Conservation (phyloP, 176 grass and related monocot genomes). For the Aegilops sharonensis region DNA sequence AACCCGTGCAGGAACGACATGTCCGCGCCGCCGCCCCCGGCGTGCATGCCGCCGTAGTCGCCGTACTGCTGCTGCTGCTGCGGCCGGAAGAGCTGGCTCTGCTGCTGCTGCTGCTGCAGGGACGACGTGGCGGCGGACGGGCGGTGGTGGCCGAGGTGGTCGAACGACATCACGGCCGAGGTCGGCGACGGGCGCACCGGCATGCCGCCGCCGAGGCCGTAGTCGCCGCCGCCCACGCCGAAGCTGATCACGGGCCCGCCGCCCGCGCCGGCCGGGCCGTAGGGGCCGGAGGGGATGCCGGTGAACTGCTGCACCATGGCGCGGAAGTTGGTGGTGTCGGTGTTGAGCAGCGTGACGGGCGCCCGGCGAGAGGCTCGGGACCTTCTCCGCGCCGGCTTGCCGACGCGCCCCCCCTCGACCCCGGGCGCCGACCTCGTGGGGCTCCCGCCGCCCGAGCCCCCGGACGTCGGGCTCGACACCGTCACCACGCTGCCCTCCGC, state of each 20-base stretch:
- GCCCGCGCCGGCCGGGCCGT: constrained; percentile 16
- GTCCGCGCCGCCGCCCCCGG: background rate
- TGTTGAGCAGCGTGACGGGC: constrained; percentile 89
- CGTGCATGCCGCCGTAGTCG: constrained; percentile 18
- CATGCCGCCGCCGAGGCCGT: constrained; percentile 5
- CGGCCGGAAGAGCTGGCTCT: constrained; percentile 47
- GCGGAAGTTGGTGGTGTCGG: constrained; percentile 91
- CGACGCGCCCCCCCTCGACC: constrained; percentile 44
- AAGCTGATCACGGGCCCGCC: constrained; percentile 44
- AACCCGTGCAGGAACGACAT: constrained; percentile 40
- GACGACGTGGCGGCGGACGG: background rate
- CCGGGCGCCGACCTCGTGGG: background rate
- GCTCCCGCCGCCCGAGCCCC: constrained; percentile 13
- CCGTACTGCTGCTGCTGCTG: constrained; percentile 20
- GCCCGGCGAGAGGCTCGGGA: constrained; percentile 67
- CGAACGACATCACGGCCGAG: constrained; percentile 58
- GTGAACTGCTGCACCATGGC: constrained; percentile 99
- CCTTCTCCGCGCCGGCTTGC: constrained; percentile 55
- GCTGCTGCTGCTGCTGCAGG: constrained; percentile 38
- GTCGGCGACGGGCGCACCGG: constrained; percentile 43
- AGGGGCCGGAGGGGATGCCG: constrained; percentile 56
- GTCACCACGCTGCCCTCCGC: background rate
- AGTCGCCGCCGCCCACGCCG: background rate
- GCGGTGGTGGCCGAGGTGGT: constrained; percentile 33
- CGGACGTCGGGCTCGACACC: constrained; percentile 57